Conservation (phyloP, 2,329 filamentous ascomycete species). For the Chlorencoelia australis region DNA sequence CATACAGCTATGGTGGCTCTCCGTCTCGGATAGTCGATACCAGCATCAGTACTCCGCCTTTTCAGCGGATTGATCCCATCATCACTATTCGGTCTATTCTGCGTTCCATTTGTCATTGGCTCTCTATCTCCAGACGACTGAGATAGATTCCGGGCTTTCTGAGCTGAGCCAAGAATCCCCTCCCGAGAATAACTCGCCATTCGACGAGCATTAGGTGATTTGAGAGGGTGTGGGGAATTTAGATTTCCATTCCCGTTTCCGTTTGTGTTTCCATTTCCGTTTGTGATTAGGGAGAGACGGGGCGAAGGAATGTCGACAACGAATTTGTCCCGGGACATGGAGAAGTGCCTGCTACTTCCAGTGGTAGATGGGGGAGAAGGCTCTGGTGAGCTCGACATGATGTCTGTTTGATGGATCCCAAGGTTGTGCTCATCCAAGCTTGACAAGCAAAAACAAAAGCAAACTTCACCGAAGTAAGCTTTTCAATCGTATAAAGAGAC, state of each 20-base stretch:
- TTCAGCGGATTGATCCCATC: conserved; percentile 50
- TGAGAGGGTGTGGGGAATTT: conserved; percentile 30
- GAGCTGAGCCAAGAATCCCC: conserved; percentile 41
- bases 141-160: conserved; percentile 44
- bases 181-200: conserved; percentile 44
- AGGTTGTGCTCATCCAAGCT: conserved; percentile 12
- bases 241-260: conserved; percentile 13
- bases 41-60: conserved; percentile 50
- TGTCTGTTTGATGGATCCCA: conserved; percentile 9
- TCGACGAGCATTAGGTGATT: conserved; percentile 39
- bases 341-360: conserved; percentile 19
- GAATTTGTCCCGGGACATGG: conserved; percentile 25
- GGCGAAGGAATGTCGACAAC: conserved; percentile 22
- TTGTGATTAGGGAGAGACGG: conserved; percentile 18
- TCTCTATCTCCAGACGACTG: conserved; percentile 40
- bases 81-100: conserved; percentile 35
- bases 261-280: no score
- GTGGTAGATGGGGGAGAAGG: conserved; percentile 22
- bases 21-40: conserved; percentile 52
- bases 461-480: no score
- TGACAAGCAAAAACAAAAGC: no score
- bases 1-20: conserved; percentile 57
- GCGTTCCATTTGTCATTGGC: conserved; percentile 29
- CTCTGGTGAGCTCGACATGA: conserved; percentile 25
- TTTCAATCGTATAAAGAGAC: no score